Evolutionary conservation across 208 protist genomes (phyloP).

Genomic region (Wallacemonas sp.): DNA sequence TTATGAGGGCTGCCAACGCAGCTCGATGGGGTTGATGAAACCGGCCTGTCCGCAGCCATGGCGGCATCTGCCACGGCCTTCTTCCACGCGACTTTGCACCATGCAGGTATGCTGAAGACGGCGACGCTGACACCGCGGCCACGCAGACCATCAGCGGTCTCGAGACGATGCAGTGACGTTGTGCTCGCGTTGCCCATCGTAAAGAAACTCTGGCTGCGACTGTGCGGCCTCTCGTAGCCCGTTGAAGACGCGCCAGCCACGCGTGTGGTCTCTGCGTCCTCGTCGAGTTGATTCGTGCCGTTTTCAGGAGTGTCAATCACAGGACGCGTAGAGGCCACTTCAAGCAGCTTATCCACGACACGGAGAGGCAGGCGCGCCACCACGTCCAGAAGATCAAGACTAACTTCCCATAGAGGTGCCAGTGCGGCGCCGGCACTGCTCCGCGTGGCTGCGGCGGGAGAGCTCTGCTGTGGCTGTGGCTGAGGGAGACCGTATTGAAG

Average conservation of each 20-base stretch:
- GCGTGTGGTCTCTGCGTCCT: neutral
- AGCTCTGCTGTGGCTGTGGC: neutral
- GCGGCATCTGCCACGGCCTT: conserved; percentile 1
- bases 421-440: no score
- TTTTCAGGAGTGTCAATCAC: neutral
- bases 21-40: neutral
- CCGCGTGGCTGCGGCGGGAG: neutral
- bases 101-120: neutral
- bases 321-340: neutral
- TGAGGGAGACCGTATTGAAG: neutral
- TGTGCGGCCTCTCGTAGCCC: neutral
- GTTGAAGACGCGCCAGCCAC: neutral
- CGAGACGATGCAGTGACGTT: neutral
- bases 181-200: neutral
- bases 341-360: conserved; percentile 2
- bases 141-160: neutral
- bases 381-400: conserved; percentile 13
- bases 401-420: neutral
- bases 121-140: neutral
- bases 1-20: neutral
- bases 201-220: conserved; percentile 4
- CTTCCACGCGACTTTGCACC: conserved; percentile 16
- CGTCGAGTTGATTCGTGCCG: neutral
- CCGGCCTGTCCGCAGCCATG: neutral
- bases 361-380: neutral